Conservation (phyloP, 2,329 filamentous ascomycete genomes). For the Periconia sp. region DNA sequence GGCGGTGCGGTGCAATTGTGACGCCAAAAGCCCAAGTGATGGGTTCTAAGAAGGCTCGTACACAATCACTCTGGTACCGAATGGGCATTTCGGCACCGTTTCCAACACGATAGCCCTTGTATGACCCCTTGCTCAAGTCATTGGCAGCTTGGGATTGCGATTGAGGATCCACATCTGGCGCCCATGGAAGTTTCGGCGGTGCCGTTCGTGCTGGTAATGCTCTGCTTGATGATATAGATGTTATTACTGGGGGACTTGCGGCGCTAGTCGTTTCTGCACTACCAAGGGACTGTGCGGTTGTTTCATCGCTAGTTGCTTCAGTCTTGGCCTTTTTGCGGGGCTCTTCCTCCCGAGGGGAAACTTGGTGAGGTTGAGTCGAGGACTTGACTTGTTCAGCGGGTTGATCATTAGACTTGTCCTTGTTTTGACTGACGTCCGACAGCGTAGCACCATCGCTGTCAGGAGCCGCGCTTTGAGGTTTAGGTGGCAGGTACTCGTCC, state of each 20-base stretch:
- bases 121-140: slow-evolving; percentile 43
- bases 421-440: slow-evolving; percentile 2
- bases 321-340: slow-evolving; percentile 45
- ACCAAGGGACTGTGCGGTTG: slow-evolving; percentile 8
- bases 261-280: slow-evolving; percentile 11
- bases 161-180: slow-evolving; percentile 18
- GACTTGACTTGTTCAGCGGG: slow-evolving; percentile 10
- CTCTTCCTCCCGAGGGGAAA: slow-evolving; percentile 21
- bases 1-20: slow-evolving; percentile 51
- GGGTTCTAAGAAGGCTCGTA: slow-evolving; percentile 60
- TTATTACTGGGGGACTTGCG: slow-evolving; percentile 6
- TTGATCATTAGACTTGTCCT: slow-evolving; percentile 5
- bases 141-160: slow-evolving; percentile 5
- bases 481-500: slow-evolving; percentile 55
- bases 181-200: slow-evolving; percentile 31
- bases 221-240: slow-evolving; percentile 21
- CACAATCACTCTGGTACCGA: slow-evolving; percentile 57
- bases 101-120: slow-evolving; percentile 61
- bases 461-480: slow-evolving; percentile 11
- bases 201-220: slow-evolving; percentile 29
- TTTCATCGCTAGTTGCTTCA: slow-evolving; percentile 19
- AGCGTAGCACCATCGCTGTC: slow-evolving; percentile 1
- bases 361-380: slow-evolving; percentile 10
- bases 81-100: slow-evolving; percentile 62
- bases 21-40: slow-evolving; percentile 61